A percentile compares a stretch with the other conserved stretches of the same genome.
Evolutionary conservation across 2,329 filamentous ascomycete species (phyloP).

Genomic region (Colletotrichum sublineola): DNA sequence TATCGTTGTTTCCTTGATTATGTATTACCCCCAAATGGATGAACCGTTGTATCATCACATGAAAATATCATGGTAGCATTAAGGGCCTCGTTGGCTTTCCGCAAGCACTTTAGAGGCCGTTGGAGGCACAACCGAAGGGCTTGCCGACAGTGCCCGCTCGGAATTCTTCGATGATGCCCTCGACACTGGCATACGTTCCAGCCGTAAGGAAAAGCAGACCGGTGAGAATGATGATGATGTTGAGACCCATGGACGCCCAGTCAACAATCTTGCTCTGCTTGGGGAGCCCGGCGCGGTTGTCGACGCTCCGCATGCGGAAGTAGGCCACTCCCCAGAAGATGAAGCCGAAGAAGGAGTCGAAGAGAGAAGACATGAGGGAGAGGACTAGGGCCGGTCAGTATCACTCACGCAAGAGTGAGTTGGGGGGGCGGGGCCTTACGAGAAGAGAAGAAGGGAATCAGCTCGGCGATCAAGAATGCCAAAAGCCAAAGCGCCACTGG

Average conservation of each 20-base stretch:
- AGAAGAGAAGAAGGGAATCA: conserved; percentile 93
- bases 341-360: conserved; percentile 94
- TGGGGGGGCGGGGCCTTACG: conserved; percentile 55
- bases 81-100: too few relatives aligned
- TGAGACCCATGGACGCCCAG: conserved; percentile 71
- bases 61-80: not conserved
- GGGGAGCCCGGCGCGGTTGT: conserved; percentile 67
- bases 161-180: conserved; percentile 82
- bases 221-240: conserved; percentile 78
- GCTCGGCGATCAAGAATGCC: conserved; percentile 92
- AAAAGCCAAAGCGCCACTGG: conserved; percentile 79
- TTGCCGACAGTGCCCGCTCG: conserved; percentile 72
- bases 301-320: conserved; percentile 79
- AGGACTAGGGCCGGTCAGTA: conserved; percentile 60
- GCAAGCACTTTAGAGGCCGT: conserved; percentile 59
- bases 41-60: too few relatives aligned
- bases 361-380: conserved; percentile 87
- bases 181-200: conserved; percentile 84
- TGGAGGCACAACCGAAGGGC: conserved; percentile 80
- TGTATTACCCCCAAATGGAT: too few relatives aligned
- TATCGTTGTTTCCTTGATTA: not conserved
- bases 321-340: conserved; percentile 94
- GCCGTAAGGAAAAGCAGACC: conserved; percentile 85
- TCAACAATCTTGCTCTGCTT: conserved; percentile 66
- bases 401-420: conserved; percentile 43